Evolutionary conservation across 2,329 filamentous ascomycete species (phyloP).

Genomic region (Verticillium isaacii): DNA sequence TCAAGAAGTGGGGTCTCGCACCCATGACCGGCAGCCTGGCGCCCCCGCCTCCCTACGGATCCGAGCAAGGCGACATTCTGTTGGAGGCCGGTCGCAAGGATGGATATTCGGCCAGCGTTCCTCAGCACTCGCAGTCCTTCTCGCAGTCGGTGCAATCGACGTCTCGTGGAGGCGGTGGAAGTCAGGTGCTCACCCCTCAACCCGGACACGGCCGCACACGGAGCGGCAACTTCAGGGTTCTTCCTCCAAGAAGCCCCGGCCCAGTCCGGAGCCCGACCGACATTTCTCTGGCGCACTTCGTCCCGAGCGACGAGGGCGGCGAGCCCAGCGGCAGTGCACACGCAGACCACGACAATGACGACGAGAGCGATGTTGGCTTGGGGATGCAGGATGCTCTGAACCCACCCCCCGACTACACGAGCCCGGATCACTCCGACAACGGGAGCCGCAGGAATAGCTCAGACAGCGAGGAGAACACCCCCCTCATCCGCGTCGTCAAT

Average conservation of each 20-base stretch:
- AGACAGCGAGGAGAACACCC: slow-evolving; percentile 53
- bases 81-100: slow-evolving; percentile 77
- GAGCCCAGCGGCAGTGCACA: slow-evolving; percentile 51
- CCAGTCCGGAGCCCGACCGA: slow-evolving; percentile 89
- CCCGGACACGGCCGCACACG: slow-evolving; percentile 64
- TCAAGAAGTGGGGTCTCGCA: slow-evolving; percentile 98
- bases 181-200: slow-evolving; percentile 49
- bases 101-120: slow-evolving; percentile 38
- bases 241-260: slow-evolving; percentile 78
- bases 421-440: slow-evolving; percentile 56
- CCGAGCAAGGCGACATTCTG: slow-evolving; percentile 92
- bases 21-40: slow-evolving; percentile 94
- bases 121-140: slow-evolving; percentile 37
- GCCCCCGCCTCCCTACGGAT: slow-evolving; percentile 92
- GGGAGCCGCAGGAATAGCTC: slow-evolving; percentile 52
- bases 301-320: slow-evolving; percentile 66
- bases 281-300: slow-evolving; percentile 86
- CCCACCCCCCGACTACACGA: slow-evolving; percentile 68
- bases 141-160: slow-evolving; percentile 36
- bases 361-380: slow-evolving; percentile 31
- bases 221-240: slow-evolving; percentile 73
- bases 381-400: slow-evolving; percentile 52
- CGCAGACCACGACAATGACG: slow-evolving; percentile 17
- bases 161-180: slow-evolving; percentile 18
- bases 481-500: slow-evolving; percentile 45